Evolutionary conservation across 139 green algal species (phyloP).

Genomic region (Chlamydomonas sphaeroides): DNA sequence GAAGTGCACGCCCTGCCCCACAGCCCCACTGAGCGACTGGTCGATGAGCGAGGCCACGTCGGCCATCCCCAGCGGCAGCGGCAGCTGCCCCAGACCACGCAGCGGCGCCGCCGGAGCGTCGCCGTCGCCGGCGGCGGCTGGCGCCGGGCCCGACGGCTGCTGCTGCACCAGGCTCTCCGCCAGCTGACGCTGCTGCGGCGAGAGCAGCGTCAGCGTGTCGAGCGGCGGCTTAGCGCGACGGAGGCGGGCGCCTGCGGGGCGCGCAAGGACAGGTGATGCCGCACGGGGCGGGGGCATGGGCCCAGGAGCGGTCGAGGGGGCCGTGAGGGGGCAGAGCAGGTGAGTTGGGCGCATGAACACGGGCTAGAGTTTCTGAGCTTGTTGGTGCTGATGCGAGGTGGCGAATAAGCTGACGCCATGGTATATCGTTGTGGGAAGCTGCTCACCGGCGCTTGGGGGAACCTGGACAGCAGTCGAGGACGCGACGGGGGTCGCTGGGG

Average conservation of each 20-base stretch:
- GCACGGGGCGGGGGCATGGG: no score
- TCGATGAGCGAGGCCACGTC: constrained; percentile 26
- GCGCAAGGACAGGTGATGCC: background rate
- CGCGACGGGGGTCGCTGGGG: background rate
- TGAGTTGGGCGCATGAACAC: no score
- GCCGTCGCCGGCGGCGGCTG: background rate
- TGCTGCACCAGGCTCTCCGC: constrained; percentile 10
- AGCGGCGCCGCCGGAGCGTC: background rate
- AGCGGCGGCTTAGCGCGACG: background rate
- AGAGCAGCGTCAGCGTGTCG: constrained; percentile 20
- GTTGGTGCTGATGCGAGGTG: no score
- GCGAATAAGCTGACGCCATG: no score
- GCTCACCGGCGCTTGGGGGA: background rate
- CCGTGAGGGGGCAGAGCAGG: background rate
- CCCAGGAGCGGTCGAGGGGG: background rate
- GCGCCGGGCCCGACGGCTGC: background rate
- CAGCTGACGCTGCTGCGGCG: constrained; percentile 10
- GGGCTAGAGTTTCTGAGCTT: no score
- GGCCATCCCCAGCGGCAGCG: constrained; percentile 7
- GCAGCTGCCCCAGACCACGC: constrained; percentile 13
- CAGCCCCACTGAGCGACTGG: constrained; percentile 11
- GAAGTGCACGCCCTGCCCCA: constrained; percentile 39
- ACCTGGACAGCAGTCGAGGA: background rate
- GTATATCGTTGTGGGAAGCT: background rate
- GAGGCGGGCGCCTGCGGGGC: background rate